Conservation (phyloP, 1,139 yeast species). For the Scheffersomyces cryptocercus region DNA sequence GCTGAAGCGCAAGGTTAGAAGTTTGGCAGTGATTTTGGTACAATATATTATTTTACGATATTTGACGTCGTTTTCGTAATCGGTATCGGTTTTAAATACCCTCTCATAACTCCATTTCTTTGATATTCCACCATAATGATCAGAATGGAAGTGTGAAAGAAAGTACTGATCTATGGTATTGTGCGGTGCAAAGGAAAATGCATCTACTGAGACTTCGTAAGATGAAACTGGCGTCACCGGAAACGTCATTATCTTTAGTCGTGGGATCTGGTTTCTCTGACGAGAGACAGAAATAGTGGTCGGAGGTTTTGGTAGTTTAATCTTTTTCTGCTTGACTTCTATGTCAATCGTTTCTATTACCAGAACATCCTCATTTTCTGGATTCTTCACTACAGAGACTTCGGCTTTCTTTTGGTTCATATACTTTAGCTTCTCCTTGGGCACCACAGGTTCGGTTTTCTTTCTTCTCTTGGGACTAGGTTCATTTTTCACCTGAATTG, state of each 20-base stretch:
- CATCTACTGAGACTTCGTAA: conserved; percentile 61
- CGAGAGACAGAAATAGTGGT: conserved; percentile 13
- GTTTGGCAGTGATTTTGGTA: conserved; percentile 63
- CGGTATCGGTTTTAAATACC: conserved; percentile 30
- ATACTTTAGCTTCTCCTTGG: not conserved
- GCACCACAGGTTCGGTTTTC: conserved; percentile 7
- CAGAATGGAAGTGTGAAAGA: conserved; percentile 85
- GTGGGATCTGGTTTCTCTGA: conserved; percentile 49
- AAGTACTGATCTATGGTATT: conserved; percentile 52
- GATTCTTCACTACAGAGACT: conserved; percentile 13
- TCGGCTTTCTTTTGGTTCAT: conserved; percentile 6
- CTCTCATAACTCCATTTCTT: conserved; percentile 67
- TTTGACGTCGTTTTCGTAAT: conserved; percentile 43
- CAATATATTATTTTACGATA: conserved; percentile 57
- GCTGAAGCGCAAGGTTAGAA: conserved; percentile 55
- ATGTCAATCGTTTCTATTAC: not conserved
- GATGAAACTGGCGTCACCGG: conserved; percentile 16
- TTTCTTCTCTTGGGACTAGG: conserved; percentile 7
- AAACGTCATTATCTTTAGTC: conserved; percentile 53
- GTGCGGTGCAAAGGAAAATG: conserved; percentile 58
- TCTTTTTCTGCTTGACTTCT: conserved; percentile 10
- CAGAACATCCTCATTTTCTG: too few species aligned
- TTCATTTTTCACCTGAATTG: not conserved
- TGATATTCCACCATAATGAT: conserved; percentile 86
- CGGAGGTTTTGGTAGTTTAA: conserved; percentile 24